Evolutionary conservation across 345 rosid species (phyloP), one percentile per base, ranked within the genome.

Genomic region (Iberis pinnata): DNA sequence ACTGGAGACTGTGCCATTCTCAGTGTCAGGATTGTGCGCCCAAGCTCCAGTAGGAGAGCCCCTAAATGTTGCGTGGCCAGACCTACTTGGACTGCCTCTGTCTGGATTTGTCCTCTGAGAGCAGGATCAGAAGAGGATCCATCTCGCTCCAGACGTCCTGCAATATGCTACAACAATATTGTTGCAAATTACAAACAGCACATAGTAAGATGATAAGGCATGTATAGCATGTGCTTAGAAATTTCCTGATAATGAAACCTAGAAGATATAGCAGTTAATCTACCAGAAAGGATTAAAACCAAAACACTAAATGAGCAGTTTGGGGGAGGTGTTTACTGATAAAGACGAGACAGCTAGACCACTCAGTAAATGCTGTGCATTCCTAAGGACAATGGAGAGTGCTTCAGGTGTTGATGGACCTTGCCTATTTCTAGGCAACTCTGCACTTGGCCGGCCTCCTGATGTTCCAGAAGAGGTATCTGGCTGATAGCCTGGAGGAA

Each of bases 31-130:
- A 88, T 75, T 8, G 87, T 79, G 42, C 98, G 89, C 33, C 98
- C 98, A 71, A 92, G 92, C 86, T 92, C 98, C 60, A 88, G 75
- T 56, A 92, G 72, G 37, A 92, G 83, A 43, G 98, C 82, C 52
- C 95, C 98, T 49, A 88, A 52, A 72, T 88, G 87, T 63, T 83
- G 97, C 94, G 83, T 77, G 43, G 85, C 78, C 55, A 80, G 71
- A 35, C 98, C 97, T 40, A 68, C 70, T 63, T 72, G 88, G 33
- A 67, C 65, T 25, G 90, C 72, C 73, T 92, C 97, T 31, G 84
- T 31, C 77, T 85, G 95, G 56, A 92, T 75, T 69, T 79, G 90
- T 32, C 70, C 70, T 79, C 97, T 81, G 7, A 70, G 27, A 40
- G 70, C 33, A 19, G 75, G 73, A 64, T 92, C 94, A 36, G 70